These are phyloP conservation scores for Celoporthe dispersa DNA, from an alignment of 2,329 filamentous ascomycete species.

Conservation along the genomic window DNA sequence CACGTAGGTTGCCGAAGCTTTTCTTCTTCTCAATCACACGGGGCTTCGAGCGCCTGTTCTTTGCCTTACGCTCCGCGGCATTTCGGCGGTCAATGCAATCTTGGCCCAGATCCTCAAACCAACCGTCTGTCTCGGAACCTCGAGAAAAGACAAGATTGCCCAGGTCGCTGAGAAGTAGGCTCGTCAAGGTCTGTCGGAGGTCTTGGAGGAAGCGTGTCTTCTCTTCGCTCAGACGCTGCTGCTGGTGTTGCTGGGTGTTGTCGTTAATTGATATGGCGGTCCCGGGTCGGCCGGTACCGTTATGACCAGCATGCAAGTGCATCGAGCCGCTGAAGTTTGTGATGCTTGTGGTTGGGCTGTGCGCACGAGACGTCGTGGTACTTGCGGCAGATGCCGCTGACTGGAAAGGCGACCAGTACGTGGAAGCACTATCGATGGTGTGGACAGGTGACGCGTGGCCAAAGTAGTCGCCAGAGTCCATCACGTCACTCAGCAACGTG, in stretches of 20 bases:
- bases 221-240: conserved; percentile 66
- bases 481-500: conserved; percentile 65
- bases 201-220: conserved; percentile 80
- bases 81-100: conserved; percentile 68
- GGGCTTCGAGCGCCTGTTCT: conserved; percentile 54
- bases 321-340: conserved; percentile 59
- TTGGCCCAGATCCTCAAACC: conserved; percentile 74
- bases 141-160: conserved; percentile 83
- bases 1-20: conserved; percentile 68
- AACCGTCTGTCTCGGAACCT: conserved; percentile 90
- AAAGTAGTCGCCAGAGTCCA: conserved; percentile 74
- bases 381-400: conserved; percentile 64
- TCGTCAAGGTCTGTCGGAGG: conserved; percentile 78
- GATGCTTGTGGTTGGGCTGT: conserved; percentile 66
- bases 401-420: conserved; percentile 90
- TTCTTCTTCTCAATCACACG: conserved; percentile 66
- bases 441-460: conserved; percentile 67
- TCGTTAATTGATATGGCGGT: conserved; percentile 71
- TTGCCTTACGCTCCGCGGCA: conserved; percentile 53
- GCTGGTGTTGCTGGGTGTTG: conserved; percentile 67
- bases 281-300: conserved; percentile 58
- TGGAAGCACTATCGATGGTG: conserved; percentile 75
- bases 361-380: conserved; percentile 61
- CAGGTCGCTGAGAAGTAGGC: conserved; percentile 85
- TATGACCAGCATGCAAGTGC: conserved; percentile 51